Conservation (phyloP, 805 yeast genomes). For the Kazachstania martiniae region DNA sequence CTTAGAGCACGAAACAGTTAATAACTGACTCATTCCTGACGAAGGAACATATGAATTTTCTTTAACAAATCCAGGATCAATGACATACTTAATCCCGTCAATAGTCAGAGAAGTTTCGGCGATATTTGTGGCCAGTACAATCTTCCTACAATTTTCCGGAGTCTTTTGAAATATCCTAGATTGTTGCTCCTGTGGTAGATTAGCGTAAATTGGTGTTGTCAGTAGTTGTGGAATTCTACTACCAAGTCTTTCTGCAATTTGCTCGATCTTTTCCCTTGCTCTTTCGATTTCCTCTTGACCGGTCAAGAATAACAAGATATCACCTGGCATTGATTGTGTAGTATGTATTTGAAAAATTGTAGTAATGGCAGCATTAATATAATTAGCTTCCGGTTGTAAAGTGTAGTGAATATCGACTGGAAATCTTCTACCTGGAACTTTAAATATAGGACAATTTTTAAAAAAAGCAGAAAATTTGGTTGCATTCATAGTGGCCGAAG, state of each 20-base stretch:
- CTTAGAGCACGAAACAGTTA: slow-evolving; percentile 79
- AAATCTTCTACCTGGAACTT: slow-evolving; percentile 85
- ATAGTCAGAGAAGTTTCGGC: slow-evolving; percentile 96
- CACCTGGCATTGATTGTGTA: slow-evolving; percentile 53
- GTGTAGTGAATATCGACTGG: slow-evolving; percentile 85
- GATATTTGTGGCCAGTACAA: slow-evolving; percentile 89
- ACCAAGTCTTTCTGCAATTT: slow-evolving; percentile 56
- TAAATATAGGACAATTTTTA: slow-evolving; percentile 72
- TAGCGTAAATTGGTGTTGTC: slow-evolving; percentile 84
- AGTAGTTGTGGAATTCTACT: slow-evolving; percentile 48
- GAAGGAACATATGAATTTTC: slow-evolving; percentile 82
- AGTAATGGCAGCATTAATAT: slow-evolving; percentile 78
- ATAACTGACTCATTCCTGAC: slow-evolving; percentile 79
- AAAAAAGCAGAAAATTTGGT: slow-evolving; percentile 76
- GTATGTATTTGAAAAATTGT: slow-evolving; percentile 81
- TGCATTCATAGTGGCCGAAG: slow-evolving; percentile 94
- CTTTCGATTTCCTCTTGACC: slow-evolving; percentile 95
- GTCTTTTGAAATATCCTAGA: slow-evolving; percentile 77
- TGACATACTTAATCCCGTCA: slow-evolving; percentile 89
- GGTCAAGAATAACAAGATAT: slow-evolving; percentile 80
- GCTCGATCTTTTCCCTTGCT: slow-evolving; percentile 58
- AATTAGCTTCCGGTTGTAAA: slow-evolving; percentile 80
- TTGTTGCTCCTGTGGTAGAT: slow-evolving; percentile 79
- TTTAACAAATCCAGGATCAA: slow-evolving; percentile 92
- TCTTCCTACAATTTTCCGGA: slow-evolving; percentile 67